Evolutionary conservation across 495 filamentous ascomycete genomes (phyloP).

Genomic region (Xylaria longipes): DNA sequence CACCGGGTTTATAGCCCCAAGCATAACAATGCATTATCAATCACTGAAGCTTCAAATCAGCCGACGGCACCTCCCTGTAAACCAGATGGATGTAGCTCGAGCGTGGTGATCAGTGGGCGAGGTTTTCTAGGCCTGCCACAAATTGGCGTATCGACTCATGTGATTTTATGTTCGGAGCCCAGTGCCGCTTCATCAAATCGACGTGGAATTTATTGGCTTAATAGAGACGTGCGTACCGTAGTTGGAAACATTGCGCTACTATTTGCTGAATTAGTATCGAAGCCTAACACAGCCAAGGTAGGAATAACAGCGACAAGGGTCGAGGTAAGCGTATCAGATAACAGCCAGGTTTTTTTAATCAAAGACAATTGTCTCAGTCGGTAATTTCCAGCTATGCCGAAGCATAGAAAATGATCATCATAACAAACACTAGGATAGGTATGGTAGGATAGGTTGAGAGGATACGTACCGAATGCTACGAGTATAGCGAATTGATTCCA

Average conservation of each 20-base stretch:
- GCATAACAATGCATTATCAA: background rate
- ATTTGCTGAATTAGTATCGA: constrained; percentile 12
- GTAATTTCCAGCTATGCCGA: constrained; percentile 99
- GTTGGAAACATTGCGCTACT: constrained; percentile 7
- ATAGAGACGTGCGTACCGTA: constrained; percentile 15
- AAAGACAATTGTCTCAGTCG: constrained; percentile 83
- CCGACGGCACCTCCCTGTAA: background rate
- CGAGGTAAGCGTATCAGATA: constrained; percentile 69
- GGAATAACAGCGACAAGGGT: background rate
- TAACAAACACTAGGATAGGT: constrained; percentile 32
- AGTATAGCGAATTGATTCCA: background rate
- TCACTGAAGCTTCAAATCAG: constrained; percentile 16
- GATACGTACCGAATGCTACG: constrained; percentile 14
- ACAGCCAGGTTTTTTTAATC: constrained; percentile 88
- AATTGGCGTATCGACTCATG: constrained; percentile 89
- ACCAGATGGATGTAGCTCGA: constrained; percentile 9
- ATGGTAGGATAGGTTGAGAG: background rate
- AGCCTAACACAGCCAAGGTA: background rate
- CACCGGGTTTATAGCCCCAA: background rate
- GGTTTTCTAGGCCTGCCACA: constrained; percentile 99
- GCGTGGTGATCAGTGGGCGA: constrained; percentile 86
- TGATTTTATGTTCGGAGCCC: constrained; percentile 84
- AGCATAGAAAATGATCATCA: constrained; percentile 84
- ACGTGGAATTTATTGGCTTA: constrained; percentile 15
- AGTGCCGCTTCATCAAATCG: constrained; percentile 98